These are phyloP conservation scores for Brassica cretica DNA, from an alignment of 345 rosid species.

Conservation along the genomic window DNA sequence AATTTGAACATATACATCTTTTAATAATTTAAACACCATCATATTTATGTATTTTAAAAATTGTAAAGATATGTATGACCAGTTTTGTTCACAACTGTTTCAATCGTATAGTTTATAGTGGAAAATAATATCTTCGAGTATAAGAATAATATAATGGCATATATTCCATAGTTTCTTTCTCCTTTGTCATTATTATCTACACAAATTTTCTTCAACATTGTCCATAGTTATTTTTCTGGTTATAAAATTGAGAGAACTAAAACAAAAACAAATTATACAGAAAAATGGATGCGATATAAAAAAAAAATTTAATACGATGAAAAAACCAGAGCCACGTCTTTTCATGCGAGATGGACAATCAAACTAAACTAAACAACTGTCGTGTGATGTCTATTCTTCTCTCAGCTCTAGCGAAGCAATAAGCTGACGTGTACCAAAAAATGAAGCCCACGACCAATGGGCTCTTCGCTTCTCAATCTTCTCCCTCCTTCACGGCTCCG, in stretches of 20 bases:
- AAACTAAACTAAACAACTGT: background rate
- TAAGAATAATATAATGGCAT: conserved; percentile 6
- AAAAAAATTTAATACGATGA: background rate
- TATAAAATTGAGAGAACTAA: background rate
- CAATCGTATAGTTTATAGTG: background rate
- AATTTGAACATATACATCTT: too few relatives aligned
- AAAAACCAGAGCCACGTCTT: conserved; percentile 11
- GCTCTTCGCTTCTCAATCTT: conserved; percentile 28
- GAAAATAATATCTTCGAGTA: background rate
- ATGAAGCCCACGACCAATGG: conserved; percentile 38
- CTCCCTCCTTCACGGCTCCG: conserved; percentile 21
- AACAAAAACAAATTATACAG: background rate
- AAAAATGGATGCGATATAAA: background rate
- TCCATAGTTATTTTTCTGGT: background rate
- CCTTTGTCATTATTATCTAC: background rate
- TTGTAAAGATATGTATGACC: too few relatives aligned
- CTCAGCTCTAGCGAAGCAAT: conserved; percentile 6
- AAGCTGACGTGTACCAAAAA: conserved; percentile 34
- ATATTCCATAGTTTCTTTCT: background rate
- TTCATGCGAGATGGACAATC: background rate
- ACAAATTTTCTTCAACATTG: background rate
- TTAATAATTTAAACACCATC: too few relatives aligned
- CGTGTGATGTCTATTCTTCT: background rate
- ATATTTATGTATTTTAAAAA: too few relatives aligned
- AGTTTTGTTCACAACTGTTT: too few relatives aligned